These are phyloP conservation scores for Chromera velia DNA, from an alignment of 73 alveolate species.

Conservation along the genomic window DNA sequence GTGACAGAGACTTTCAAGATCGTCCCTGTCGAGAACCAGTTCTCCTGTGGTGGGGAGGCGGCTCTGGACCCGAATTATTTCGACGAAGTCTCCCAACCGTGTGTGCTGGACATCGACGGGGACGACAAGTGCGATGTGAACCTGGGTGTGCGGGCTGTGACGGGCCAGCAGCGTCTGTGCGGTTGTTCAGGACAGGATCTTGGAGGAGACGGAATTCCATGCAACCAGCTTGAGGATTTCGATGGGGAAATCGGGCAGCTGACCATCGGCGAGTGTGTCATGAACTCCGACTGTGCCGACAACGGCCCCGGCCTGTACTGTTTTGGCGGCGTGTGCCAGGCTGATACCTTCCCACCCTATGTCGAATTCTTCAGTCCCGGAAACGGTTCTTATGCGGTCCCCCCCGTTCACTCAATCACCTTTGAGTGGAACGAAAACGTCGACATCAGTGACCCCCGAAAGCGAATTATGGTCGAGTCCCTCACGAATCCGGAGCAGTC, in stretches of 20 bases:
- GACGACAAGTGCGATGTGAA: neutral
- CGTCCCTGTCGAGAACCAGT: neutral
- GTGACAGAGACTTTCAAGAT: neutral
- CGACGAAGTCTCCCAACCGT: neutral
- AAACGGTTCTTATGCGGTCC: neutral
- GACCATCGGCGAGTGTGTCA: neutral
- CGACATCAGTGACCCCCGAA: neutral
- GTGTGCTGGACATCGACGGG: neutral
- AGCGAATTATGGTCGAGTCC: neutral
- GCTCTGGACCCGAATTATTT: neutral
- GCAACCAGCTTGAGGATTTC: neutral
- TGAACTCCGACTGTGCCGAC: neutral
- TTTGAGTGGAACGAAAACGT: neutral
- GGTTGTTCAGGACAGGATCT: neutral
- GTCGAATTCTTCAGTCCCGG: neutral
- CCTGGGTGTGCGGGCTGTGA: neutral
- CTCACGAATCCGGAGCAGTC: no score
- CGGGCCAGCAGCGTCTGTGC: neutral
- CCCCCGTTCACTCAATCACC: neutral
- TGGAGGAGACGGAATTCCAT: neutral
- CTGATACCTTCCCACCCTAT: neutral
- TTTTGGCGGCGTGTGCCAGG: neutral
- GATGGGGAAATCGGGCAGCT: neutral
- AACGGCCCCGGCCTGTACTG: neutral
- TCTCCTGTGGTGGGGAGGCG: neutral